Evolutionary conservation across 805 yeast species (phyloP).

Genomic region (Phaffomyces antillensis): DNA sequence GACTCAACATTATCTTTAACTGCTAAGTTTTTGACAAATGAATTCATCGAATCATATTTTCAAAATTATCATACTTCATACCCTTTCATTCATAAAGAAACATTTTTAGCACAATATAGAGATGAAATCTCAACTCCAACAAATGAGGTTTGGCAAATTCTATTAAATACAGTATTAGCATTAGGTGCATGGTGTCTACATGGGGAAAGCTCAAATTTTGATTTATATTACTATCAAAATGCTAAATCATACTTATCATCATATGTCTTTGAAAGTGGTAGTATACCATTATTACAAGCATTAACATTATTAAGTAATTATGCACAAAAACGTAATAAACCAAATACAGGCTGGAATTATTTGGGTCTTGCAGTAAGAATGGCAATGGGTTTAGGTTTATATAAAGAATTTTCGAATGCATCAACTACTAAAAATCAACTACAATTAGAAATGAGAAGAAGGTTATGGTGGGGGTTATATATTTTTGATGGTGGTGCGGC

Average conservation of each 20-base stretch:
- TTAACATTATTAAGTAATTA: slow-evolving; percentile 50
- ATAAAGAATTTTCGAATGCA: slow-evolving; percentile 44
- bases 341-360: slow-evolving; percentile 64
- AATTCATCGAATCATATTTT: slow-evolving; percentile 45
- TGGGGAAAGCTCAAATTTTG: slow-evolving; percentile 46
- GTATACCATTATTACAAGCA: slow-evolving; percentile 45
- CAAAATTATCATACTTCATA: slow-evolving; percentile 52
- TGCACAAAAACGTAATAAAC: slow-evolving; percentile 56
- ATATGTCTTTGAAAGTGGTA: slow-evolving; percentile 53
- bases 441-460: slow-evolving; percentile 47
- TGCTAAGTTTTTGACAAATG: slow-evolving; percentile 26
- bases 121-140: slow-evolving; percentile 35
- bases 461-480: slow-evolving; percentile 65
- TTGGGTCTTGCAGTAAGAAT: slow-evolving; percentile 57
- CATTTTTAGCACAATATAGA: slow-evolving; percentile 41
- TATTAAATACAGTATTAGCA: slow-evolving; percentile 52
- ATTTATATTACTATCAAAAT: slow-evolving; percentile 47
- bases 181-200: slow-evolving; percentile 64
- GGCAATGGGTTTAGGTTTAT: slow-evolving; percentile 60
- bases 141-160: slow-evolving; percentile 43
- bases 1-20: slow-evolving; percentile 22
- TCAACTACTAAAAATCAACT: slow-evolving; percentile 31
- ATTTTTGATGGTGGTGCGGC: slow-evolving; percentile 59
- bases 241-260: slow-evolving; percentile 39
- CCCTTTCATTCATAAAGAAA: slow-evolving; percentile 52